Percentiles rank a stretch among this genome's conserved stretches.
Conservation (phyloP, 139 green algal genomes). For the Chlamydomonas schloesseri region DNA sequence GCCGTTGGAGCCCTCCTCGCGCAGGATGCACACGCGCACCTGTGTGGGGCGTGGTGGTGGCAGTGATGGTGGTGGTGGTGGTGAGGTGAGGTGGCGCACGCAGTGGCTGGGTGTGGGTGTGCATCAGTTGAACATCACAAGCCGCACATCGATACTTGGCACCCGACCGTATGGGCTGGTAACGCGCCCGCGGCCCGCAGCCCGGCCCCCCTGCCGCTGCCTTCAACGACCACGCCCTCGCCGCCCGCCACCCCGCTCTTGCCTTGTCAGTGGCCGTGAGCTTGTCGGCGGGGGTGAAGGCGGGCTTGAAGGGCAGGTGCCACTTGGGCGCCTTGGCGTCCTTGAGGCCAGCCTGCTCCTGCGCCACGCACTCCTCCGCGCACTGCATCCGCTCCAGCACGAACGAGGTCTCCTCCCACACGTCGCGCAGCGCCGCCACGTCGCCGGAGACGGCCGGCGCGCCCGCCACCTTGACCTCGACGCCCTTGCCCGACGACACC, state of each 20-base stretch:
- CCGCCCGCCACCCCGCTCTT: too few species aligned
- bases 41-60: background rate
- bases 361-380: constrained; percentile 83
- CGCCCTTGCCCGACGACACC: constrained; percentile 35
- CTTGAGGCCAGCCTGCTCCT: constrained; percentile 75
- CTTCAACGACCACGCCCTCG: too few species aligned
- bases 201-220: too few species aligned
- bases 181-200: too few species aligned
- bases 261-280: constrained; percentile 74
- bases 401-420: constrained; percentile 97
- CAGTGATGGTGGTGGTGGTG: too few species aligned
- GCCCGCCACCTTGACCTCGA: constrained; percentile 77
- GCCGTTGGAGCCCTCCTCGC: constrained; percentile 98
- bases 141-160: too few species aligned
- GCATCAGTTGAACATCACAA: too few species aligned
- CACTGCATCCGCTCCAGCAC: constrained; percentile 90
- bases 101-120: too few species aligned
- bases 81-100: too few species aligned
- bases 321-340: constrained; percentile 78
- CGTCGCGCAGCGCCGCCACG: constrained; percentile 79
- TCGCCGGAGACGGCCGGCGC: constrained; percentile 51
- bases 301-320: constrained; percentile 85
- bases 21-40: constrained; percentile 89
- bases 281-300: constrained; percentile 77
- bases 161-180: too few species aligned